Evolutionary conservation across 192 early-diverging fungal species (phyloP).

Genomic region (Allomyces macrogynus): DNA sequence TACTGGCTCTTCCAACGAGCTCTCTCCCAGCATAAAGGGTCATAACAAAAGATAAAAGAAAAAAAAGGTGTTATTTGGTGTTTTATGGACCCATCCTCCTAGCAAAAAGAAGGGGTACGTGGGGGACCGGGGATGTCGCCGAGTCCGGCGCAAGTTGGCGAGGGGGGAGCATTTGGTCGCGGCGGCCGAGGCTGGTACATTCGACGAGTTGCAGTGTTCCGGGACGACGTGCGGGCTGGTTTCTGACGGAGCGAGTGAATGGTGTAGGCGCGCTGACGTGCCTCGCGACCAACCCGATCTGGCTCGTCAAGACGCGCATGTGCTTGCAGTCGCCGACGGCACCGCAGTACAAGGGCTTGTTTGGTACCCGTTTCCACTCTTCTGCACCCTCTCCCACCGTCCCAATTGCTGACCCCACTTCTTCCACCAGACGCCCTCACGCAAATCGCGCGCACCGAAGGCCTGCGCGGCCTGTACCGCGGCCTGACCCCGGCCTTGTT

Average conservation of each 20-base stretch:
- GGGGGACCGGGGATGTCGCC: slow-evolving; percentile 14
- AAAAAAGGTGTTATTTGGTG: too few relatives aligned
- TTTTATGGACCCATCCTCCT: too few relatives aligned
- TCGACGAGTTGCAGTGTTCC: too few relatives aligned
- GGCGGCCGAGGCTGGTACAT: slow-evolving; percentile 55
- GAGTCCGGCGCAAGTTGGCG: slow-evolving; percentile 23
- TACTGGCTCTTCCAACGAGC: too few relatives aligned
- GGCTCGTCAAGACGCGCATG: slow-evolving; percentile 72
- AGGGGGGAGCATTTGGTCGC: slow-evolving; percentile 61
- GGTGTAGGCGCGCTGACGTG: slow-evolving; percentile 37
- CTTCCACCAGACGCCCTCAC: slow-evolving; percentile 25
- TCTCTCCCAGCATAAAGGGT: too few relatives aligned
- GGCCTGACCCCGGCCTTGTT: slow-evolving; percentile 73
- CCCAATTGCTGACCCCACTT: too few relatives aligned
- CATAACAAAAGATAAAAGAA: too few relatives aligned
- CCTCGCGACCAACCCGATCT: slow-evolving; percentile 54
- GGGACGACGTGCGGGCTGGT: too few relatives aligned
- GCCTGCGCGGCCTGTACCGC: slow-evolving; percentile 50
- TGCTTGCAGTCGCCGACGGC: slow-evolving; percentile 13
- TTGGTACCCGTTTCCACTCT: too few relatives aligned
- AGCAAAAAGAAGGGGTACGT: too few relatives aligned
- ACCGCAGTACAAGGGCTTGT: too few relatives aligned
- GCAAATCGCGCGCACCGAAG: slow-evolving; percentile 40
- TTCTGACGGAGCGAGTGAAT: background rate
- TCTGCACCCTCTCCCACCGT: too few relatives aligned